A percentile compares a stretch with the other conserved stretches of the same genome.
phyloP scores from a whole-genome alignment of 2,329 filamentous ascomycete species.

The Penicillium verrucosum region DNA sequence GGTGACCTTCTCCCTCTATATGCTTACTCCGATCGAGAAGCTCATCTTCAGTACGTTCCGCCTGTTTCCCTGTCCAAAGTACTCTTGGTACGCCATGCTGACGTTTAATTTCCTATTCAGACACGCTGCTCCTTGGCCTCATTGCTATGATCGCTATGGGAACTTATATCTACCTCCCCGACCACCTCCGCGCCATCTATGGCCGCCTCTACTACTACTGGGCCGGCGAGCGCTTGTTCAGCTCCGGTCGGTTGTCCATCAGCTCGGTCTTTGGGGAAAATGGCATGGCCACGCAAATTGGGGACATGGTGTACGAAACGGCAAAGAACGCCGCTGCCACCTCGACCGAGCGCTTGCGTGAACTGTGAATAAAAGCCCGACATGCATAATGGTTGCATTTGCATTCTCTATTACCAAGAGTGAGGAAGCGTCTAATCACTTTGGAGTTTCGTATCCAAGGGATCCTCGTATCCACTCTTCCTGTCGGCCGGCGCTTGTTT shows the following conservation, averaged over 20 bases:
- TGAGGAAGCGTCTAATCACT: neutral
- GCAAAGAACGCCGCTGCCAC: slow-evolving; percentile 45
- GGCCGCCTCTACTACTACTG: slow-evolving; percentile 93
- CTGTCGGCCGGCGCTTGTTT: slow-evolving; percentile 24
- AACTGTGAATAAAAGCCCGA: slow-evolving; percentile 27
- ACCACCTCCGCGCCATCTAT: slow-evolving; percentile 79
- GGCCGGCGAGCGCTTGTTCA: slow-evolving; percentile 63
- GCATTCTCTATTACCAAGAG: neutral
- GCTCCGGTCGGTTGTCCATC: slow-evolving; percentile 32
- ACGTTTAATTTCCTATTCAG: slow-evolving; percentile 46
- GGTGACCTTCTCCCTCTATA: slow-evolving; percentile 94
- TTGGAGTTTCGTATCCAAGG: slow-evolving; percentile 1
- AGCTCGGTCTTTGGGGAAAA: slow-evolving; percentile 33
- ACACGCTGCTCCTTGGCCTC: slow-evolving; percentile 88
- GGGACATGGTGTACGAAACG: slow-evolving; percentile 50
- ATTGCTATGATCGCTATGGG: slow-evolving; percentile 82
- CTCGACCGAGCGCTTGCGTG: slow-evolving; percentile 29
- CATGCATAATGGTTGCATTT: slow-evolving; percentile 1
- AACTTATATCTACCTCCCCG: slow-evolving; percentile 85
- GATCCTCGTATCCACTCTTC: slow-evolving; percentile 11
- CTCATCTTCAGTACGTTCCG: slow-evolving; percentile 83
- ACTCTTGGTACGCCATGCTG: neutral
- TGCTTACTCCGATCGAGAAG: slow-evolving; percentile 94
- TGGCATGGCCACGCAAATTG: slow-evolving; percentile 21
- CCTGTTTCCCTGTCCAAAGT: neutral